Evolutionary conservation across 129 eudicot genomes (phyloP), one percentile per base, ranked within the genome.

Genomic region (Arctium minus): DNA sequence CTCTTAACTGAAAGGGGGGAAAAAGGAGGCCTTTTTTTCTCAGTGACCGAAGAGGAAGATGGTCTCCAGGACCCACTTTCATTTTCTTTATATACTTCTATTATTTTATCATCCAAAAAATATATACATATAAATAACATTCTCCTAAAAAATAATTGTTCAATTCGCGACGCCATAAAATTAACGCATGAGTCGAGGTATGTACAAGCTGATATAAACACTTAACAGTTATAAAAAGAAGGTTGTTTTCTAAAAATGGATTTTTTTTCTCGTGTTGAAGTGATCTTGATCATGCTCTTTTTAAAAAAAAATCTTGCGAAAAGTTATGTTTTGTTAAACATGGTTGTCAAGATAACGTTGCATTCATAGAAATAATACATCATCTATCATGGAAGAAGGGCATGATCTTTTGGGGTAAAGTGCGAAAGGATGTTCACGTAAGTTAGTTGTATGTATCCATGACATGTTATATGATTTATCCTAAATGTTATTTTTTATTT

Each of bases 41-140:
- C 30, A 65, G 79, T 73, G 79, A 81, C 79, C 60, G 35, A 73
- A 81, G 29, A 6, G 38, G 84, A 73, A 60, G 79, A 60, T 60
- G 48, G 32, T 81, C 67, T n/a, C 62, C 17, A 6, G 79, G 84
- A 39, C 79, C 85, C 85, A 72, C 74, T 27, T 73, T 6, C 48
- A 6, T 8, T 64, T 80, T 38, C 5, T 5, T 38, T 22, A 22
- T 22, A 22, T 22, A 22, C 27, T 22, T 5, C 9, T 40, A 40
- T 3, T 8, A 40, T 40, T 40, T 6, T 40, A 40, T 40, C 46
- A 5, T 8, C 46, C 46, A 40, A 11, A 48, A 48, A 48, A 11
- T 48, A 22, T 22, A 22, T 48, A 3, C 4, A 48, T 48, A 12
- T 56, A 56, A 56, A 56, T 56, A 5, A 56, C 27, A 50, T 50